Conservation (phyloP, 768 basidiomycete species). For the Mycena venus region DNA sequence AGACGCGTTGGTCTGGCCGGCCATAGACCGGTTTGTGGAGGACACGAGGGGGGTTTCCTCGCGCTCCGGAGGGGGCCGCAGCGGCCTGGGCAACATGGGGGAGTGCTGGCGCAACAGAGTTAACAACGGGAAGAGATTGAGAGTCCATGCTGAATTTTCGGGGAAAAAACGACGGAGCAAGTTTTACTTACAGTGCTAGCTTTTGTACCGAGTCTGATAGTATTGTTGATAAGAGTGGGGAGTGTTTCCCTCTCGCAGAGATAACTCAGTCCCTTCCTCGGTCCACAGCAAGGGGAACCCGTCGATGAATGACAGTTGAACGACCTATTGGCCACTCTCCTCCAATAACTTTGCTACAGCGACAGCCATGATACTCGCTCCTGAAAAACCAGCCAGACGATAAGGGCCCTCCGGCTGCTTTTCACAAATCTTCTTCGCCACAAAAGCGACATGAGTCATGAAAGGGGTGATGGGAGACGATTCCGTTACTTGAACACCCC, state of each 20-base stretch:
- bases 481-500: constrained; percentile 2
- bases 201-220: too few relatives aligned
- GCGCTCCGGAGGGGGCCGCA: neutral
- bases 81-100: neutral
- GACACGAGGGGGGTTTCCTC: neutral
- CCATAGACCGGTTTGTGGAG: neutral
- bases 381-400: constrained; percentile 1
- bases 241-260: neutral
- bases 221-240: too few relatives aligned
- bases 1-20: neutral
- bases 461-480: neutral
- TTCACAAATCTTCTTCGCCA: neutral
- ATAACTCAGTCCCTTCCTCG: neutral
- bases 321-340: neutral
- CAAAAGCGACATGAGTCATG: neutral
- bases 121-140: neutral
- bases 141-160: neutral
- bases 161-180: too few relatives aligned
- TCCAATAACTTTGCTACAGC: constrained; percentile 5
- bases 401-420: constrained; percentile 9
- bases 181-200: too few relatives aligned
- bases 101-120: neutral
- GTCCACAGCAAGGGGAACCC: neutral
- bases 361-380: neutral
- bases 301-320: constrained; percentile 7